Evolutionary conservation across 2,329 filamentous ascomycete species (phyloP), one percentile per base, ranked within the genome.

Genomic region (Fusarium aywerte): DNA sequence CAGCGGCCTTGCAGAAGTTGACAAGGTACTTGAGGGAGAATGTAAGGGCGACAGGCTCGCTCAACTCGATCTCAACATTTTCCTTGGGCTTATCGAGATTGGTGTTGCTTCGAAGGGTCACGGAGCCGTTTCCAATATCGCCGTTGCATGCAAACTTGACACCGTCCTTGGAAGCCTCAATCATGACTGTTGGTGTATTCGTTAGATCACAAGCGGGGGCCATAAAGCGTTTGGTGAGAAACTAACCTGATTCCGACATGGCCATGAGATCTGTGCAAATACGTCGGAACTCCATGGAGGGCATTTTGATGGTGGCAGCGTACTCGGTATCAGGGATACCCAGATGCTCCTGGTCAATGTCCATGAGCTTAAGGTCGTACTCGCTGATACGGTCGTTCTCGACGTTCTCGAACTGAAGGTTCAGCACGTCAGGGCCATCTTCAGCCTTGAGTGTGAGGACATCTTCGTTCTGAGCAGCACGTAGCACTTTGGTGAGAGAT

Each of bases 291-390:
- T 99, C 96, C 45, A 84, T 79, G 32, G 92, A 89, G 15, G 96
- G 95, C 92, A 99, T 93, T 54, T 87, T 84, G 69, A 99, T 92
- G 18, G 92, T 96, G 45, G 96, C 92, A 36, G 93, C 91, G 77
- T 99, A 99, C 76, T 99, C 96, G n/a, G 96, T 99, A 75, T 99
- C 95, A 16, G 96, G 96, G 74, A 99, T 99, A 67, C 96, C 96
- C 81, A 99, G 84, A 80, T 99, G 96, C 86, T 99, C 96, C 84
- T 99, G 96, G 82, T 99, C 96, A 80, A 99, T 99, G 80, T 99
- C 96, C 96, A 99, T 99, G 79, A 99, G 89, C 87, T 99, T 99
- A 82, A 99, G 92, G 81, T 99, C 96, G 80, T 99, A 99, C 85
- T 99, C 96, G 87, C 92, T 97, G 77, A 99, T 88, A 71, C 96